Evolutionary conservation across 2,329 filamentous ascomycete genomes (phyloP).

Genomic region (Penicillium sp.): DNA sequence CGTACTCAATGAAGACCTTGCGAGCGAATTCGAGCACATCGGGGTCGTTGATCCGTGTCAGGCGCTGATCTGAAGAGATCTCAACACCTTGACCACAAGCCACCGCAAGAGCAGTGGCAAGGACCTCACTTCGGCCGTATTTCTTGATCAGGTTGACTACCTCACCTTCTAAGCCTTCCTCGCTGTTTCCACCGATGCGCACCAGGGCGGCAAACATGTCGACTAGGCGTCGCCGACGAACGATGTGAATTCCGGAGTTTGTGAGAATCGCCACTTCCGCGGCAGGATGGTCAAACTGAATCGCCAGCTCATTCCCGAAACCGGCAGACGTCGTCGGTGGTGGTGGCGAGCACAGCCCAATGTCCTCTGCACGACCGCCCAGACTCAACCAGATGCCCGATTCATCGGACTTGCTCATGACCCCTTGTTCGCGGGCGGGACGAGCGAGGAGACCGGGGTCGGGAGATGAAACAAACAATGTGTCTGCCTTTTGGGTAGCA

Average conservation of each 20-base stretch:
- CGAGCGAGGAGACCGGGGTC: slow-evolving; percentile 80
- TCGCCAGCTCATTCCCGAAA: slow-evolving; percentile 91
- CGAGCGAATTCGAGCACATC: slow-evolving; percentile 81
- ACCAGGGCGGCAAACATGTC: slow-evolving; percentile 88
- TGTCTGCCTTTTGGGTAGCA: slow-evolving; percentile 59
- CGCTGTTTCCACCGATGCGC: slow-evolving; percentile 65
- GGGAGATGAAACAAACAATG: slow-evolving; percentile 79
- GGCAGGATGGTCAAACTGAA: slow-evolving; percentile 84
- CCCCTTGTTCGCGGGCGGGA: slow-evolving; percentile 48
- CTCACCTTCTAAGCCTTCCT: slow-evolving; percentile 74
- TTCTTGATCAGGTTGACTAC: slow-evolving; percentile 78
- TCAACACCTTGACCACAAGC: slow-evolving; percentile 92
- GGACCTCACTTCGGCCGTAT: slow-evolving; percentile 85
- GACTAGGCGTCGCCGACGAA: slow-evolving; percentile 78
- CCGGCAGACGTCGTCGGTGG: slow-evolving; percentile 67
- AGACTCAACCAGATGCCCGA: slow-evolving; percentile 77
- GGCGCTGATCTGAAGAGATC: slow-evolving; percentile 66
- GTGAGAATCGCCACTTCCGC: slow-evolving; percentile 89
- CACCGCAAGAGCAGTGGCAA: slow-evolving; percentile 87
- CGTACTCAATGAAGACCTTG: slow-evolving; percentile 86
- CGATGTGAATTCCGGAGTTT: slow-evolving; percentile 82
- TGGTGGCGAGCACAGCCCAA: slow-evolving; percentile 71
- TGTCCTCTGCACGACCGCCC: slow-evolving; percentile 69
- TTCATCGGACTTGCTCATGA: slow-evolving; percentile 67
- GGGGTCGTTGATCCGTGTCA: slow-evolving; percentile 72